A percentile compares a stretch with the other conserved stretches of the same genome.
phyloP scores from a whole-genome alignment of 441 rosid species.

The Populus hybrid region DNA sequence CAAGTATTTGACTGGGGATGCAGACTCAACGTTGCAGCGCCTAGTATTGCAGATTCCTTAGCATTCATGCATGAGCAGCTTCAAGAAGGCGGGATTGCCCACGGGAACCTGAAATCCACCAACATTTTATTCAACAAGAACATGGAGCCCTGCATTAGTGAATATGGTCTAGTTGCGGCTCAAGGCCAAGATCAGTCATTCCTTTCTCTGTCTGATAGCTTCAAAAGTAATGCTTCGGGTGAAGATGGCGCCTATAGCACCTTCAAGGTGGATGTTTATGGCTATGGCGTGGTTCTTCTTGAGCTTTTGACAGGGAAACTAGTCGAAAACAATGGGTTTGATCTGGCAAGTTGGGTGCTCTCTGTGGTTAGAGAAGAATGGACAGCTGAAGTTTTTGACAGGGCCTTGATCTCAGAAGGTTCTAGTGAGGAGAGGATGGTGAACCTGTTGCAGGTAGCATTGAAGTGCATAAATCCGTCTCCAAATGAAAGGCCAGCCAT shows the following conservation, averaged over 20 bases:
- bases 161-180: constrained; percentile 48
- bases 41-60: constrained; percentile 35
- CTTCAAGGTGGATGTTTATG: constrained; percentile 37
- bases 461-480: constrained; percentile 40
- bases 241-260: constrained; percentile 3
- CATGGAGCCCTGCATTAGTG: constrained; percentile 52
- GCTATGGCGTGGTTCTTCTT: constrained; percentile 55
- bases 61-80: constrained; percentile 49
- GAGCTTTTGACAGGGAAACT: constrained; percentile 59
- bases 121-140: constrained; percentile 46
- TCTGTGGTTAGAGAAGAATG: constrained; percentile 63
- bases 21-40: constrained; percentile 48
- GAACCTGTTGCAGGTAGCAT: constrained; percentile 48
- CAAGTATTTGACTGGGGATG: constrained; percentile 51
- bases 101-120: constrained; percentile 64
- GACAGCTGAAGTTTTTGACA: constrained; percentile 62
- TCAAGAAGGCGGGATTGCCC: constrained; percentile 43
- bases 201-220: constrained; percentile 19
- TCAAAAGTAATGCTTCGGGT: background rate
- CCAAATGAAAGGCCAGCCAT: constrained; percentile 41
- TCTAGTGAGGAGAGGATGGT: constrained; percentile 59
- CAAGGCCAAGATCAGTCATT: constrained; percentile 32
- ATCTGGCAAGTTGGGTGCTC: constrained; percentile 54
- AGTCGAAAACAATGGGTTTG: constrained; percentile 39
- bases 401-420: constrained; percentile 38